phyloP scores from a whole-genome alignment of 371 early-diverging fungal genomes.

The Vairimorpha apis region DNA sequence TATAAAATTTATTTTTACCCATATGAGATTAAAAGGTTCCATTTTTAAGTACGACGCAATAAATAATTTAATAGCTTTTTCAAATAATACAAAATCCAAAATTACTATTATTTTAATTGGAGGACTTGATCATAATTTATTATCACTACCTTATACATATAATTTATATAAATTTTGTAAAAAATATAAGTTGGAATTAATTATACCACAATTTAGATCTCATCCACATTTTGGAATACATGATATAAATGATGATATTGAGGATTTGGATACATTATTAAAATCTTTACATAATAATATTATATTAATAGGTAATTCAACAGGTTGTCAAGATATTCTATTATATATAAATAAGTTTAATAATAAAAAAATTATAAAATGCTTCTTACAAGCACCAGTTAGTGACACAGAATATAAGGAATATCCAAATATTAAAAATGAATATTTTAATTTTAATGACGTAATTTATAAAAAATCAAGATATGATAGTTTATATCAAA shows the following conservation, averaged over 20 bases:
- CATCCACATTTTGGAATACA: slow-evolving; percentile 36
- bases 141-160: neutral
- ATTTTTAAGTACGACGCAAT: slow-evolving; percentile 34
- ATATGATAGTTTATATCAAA: slow-evolving; percentile 39
- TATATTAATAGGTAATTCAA: slow-evolving; percentile 60
- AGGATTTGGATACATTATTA: slow-evolving; percentile 24
- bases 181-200: slow-evolving; percentile 14
- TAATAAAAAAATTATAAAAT: slow-evolving; percentile 6
- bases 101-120: slow-evolving; percentile 27
- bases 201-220: slow-evolving; percentile 45
- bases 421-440: slow-evolving; percentile 28
- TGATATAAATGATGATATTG: slow-evolving; percentile 33
- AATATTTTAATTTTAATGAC: slow-evolving; percentile 28
- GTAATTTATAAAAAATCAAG: slow-evolving; percentile 31
- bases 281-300: slow-evolving; percentile 4
- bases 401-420: slow-evolving; percentile 61
- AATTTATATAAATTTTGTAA: slow-evolving; percentile 17
- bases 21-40: slow-evolving; percentile 10
- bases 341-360: slow-evolving; percentile 27
- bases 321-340: slow-evolving; percentile 59
- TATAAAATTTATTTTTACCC: neutral
- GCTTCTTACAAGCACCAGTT: slow-evolving; percentile 61
- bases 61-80: slow-evolving; percentile 14
- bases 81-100: slow-evolving; percentile 20
- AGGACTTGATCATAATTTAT: slow-evolving; percentile 30